Base-by-base conservation (phyloP, 2,329 filamentous ascomycete species). In the Scedosporium minutisporum region DNA sequence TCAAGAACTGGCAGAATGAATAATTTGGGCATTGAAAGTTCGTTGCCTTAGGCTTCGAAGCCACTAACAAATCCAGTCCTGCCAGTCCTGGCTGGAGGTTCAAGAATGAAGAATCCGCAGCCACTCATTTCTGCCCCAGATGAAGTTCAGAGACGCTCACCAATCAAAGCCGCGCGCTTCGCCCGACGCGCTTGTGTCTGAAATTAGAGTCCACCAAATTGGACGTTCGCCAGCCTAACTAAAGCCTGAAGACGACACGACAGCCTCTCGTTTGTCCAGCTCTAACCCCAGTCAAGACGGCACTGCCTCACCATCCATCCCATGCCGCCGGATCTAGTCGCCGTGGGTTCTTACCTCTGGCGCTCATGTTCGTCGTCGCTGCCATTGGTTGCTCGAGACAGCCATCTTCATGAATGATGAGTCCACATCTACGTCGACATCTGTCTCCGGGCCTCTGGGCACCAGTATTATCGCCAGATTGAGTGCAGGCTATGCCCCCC, bases 101-200 rank as follows among this genome's bases (percentile, higher is more conserved):
- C 44, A 46, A 16, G 44, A 48, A 48, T n/a, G 14, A 1, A 48
- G 21, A 48, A 58, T 38, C n/a, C 33, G 3, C n/a, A 38, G 25
- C 59, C 59, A 61, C n/a, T 61, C 59, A 53, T 53, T 51, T 23
- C 51, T 55, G 51, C 51, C 44, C 51, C 51, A 55, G 51, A 23
- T 6, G 18, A 10, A 38, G 10, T 12, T 12, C 3, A 10, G 9
- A 55, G 18, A 14, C 51, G 51, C 51, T 27, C 51, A 42, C 60
- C 60, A 61, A 61, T 61, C 60, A 61, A 42, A 41, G 9, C 14
- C 46, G n/a, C 48, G 48, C n/a, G 27, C 60, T 57, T 57, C 46
- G 6, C 6, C 46, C 21, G 12, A 21, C 29, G 60, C 60, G 60
- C 60, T 61, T 61, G 60, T n/a, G 48, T 27, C 48, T 57, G 46